Evolutionary conservation across 78 protist genomes (phyloP), one percentile per base, ranked within the genome.

Genomic region (Dictyostelium purpureum): DNA sequence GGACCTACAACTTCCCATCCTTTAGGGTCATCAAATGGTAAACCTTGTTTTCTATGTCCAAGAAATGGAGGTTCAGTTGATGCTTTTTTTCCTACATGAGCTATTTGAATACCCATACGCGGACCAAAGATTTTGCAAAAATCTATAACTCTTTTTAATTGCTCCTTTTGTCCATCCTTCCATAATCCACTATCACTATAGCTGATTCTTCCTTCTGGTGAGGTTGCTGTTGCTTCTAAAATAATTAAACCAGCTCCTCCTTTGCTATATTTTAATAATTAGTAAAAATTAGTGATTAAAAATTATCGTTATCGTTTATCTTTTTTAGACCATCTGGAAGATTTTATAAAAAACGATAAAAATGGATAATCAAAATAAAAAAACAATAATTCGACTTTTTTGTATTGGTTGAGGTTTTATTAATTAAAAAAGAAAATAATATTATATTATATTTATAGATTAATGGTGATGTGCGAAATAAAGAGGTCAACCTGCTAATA

Each of bases 151-250:
- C 92, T 70, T 35, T 59, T 85, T 11, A 85, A 24, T 31, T 75
- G 83, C 61, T n/a, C 75, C 35, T 73, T 85, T 85, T 85, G 92
- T 43, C n/a, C 74, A 33, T 85, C 92, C 24, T 85, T 85, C 92
- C 92, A 85, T 10, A 85, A 21, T 28, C 92, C 92, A 56, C 65
- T 6, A 74, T 85, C 92, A 0, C 26, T 26, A 67, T 63, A 52
- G 16, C 82, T 61, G 54, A 85, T 85, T 45, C 81, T 70, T 28
- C 92, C 92, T 26, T 73, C 80, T 42, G 80, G 66, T 1, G n/a
- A 5, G 4, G 73, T 82, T 0, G 92, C 81, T 19, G 92, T 73
- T 1, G 92, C 80, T 45, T 85, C 92, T 33, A 59, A 45, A 1
- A 85, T 76, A 35, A 85, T 45, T 63, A 85, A 35, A 9, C 49